Base-by-base conservation (phyloP, 257 asterid genomes). In the Solanum neorickii region DNA sequence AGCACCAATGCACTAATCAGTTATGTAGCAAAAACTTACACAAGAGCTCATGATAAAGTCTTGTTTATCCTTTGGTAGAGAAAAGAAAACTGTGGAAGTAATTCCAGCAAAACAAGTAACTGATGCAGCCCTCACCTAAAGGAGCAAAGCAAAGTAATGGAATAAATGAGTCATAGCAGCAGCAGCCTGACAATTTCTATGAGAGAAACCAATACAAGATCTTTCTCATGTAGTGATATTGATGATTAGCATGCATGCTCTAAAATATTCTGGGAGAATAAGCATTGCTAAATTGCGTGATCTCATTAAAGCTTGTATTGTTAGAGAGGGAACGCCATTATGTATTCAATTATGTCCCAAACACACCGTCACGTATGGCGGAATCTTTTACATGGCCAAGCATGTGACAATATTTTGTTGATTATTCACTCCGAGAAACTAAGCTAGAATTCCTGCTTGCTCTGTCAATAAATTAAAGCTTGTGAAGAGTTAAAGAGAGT, bases 41-140 rank as follows among this genome's bases (percentile, higher is more conserved):
- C 93, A 92, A 87, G 95, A 91, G 89, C 87, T 87, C 88, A 94
- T 92, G 89, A 94, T 90, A 84, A 93, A 94, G 27, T 94, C 93
- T 93, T 92, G 98, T 89, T 91, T 94, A 84, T 90, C 95, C 93
- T 91, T 87, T 35, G 91, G 94, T 88, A 96, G 92, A 82, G 94
- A 90, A 88, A 87, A 87, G 91, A 94, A 95, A 90, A 94, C 96
- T 6, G 96, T 91, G 59, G 99, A 95, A 91, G 99, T 96, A 92
- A 96, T 91, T 89, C 99, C 99, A 87, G 99, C 98, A 89, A 96
- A 96, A 88, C 99, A 96, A 88, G 99, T 95, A 87, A 96, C 92
- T 76, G 99, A 88, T 86, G 98, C 98, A 90, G 98, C 97, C 93
- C 99, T 95, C 78, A 95, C 99, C 99, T 96, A 88, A 89, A 82